Evolutionary conservation across 1,284 basidiomycete genomes (phyloP), one percentile per base, ranked within the genome.

Genomic region (Ganoderma leucocontextum): DNA sequence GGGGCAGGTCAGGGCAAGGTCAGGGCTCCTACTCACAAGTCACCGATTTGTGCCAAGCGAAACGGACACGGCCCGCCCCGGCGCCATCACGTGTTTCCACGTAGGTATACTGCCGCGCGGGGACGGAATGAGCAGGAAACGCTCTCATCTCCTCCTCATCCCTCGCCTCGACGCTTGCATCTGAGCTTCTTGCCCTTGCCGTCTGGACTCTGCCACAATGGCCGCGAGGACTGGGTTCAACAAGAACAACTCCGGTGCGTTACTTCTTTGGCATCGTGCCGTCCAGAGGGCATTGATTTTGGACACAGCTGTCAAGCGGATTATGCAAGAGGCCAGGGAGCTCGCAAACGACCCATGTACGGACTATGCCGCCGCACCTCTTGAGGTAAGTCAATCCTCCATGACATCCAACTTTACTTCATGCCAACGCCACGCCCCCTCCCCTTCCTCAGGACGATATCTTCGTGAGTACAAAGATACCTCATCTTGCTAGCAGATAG

Each of bases 291-390:
- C 38, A 61, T 62, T 74, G 35, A 72, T 52, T 25, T 42, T n/a
- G n/a, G 42, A 39, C 41, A 57, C 33, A 74, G 95, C 95, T 64
- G 93, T 98, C 68, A 98, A 98, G 84, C 91, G 97, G 59, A 98
- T 99, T 74, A 94, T 99, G 89, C 95, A 96, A 78, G 97, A 99
- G 82, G 97, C 96, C 4, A 85, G 89, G 70, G 97, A 99, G 78
- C 88, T 98, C 9, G 89, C 91, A 7, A 88, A 87, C 65, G 96
- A 97, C 79, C 88, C 90, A 65, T 91, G 87, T 64, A 89, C 91
- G 0, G 95, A 96, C 76, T 97, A 96, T 78, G 82, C 87, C 67
- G 97, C 96, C 10, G 90, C 89, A 0, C 97, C 97, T 2, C 82
- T 97, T 17, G 97, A 98, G 88, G 94, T 95, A 69, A 63, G 87